Percentiles rank a stretch among this genome's conserved stretches.
phyloP scores from a whole-genome alignment of 1,284 basidiomycete genomes.

The Tilletia caries region DNA sequence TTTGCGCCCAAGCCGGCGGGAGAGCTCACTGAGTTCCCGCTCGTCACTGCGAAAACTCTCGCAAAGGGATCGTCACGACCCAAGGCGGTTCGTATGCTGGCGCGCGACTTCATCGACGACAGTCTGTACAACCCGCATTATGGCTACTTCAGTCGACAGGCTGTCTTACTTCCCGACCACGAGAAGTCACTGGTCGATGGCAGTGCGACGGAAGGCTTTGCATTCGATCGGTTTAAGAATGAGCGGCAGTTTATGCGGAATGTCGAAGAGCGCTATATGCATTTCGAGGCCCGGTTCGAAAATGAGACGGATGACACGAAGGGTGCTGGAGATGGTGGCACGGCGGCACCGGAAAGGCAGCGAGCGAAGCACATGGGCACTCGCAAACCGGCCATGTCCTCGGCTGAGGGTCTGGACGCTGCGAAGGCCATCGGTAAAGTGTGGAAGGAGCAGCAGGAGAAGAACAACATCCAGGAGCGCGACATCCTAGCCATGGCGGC shows the following conservation, averaged over 20 bases:
- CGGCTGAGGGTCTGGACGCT: conserved; percentile 34
- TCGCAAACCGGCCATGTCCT: conserved; percentile 13
- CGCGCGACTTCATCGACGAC: conserved; percentile 95
- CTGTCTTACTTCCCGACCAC: conserved; percentile 42
- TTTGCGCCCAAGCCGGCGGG: conserved; percentile 39
- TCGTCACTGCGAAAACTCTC: conserved; percentile 37
- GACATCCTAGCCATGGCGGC: conserved; percentile 58
- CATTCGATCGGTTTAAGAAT: conserved; percentile 70
- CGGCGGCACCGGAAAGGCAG: background rate
- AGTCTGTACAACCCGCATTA: conserved; percentile 94
- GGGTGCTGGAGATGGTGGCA: background rate
- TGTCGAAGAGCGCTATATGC: conserved; percentile 64
- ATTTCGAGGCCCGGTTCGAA: conserved; percentile 39
- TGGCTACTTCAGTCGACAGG: conserved; percentile 72
- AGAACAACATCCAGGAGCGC: conserved; percentile 29
- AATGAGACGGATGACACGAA: conserved; percentile 8
- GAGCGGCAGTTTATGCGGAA: conserved; percentile 74
- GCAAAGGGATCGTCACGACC: conserved; percentile 57
- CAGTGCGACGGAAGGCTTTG: conserved; percentile 57
- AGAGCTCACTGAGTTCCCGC: conserved; percentile 38
- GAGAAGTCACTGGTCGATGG: background rate
- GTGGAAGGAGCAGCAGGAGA: conserved; percentile 36
- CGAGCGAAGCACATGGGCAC: background rate
- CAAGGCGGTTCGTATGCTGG: conserved; percentile 82
- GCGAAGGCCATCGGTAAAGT: conserved; percentile 42